A percentile compares a stretch with the other conserved stretches of the same genome.
These are phyloP conservation scores for Pseudozyma sp. DNA, from an alignment of 1,284 basidiomycete genomes.

Conservation along the genomic window DNA sequence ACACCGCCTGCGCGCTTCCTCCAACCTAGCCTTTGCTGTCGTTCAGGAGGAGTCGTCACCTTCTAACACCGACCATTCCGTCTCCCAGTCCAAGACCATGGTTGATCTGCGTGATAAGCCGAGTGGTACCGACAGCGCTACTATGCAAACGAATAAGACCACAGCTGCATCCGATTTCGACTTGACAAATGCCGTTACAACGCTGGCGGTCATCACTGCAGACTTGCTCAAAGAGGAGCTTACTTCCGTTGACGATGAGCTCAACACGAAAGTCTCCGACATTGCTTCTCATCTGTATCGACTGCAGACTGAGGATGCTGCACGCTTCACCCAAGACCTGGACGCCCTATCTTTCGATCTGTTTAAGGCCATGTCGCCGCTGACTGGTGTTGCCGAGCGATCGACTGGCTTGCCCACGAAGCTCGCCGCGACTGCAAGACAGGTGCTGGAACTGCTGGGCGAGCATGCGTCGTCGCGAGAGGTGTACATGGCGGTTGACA, in stretches of 20 bases:
- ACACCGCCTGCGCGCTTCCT: slow-evolving; percentile 41
- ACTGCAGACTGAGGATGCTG: slow-evolving; percentile 19
- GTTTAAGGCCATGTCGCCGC: slow-evolving; percentile 49
- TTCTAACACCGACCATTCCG: slow-evolving; percentile 37
- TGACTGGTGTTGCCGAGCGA: slow-evolving; percentile 34
- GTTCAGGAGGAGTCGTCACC: slow-evolving; percentile 48
- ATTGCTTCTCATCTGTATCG: slow-evolving; percentile 19
- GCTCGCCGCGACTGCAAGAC: slow-evolving; percentile 19
- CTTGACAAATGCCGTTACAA: slow-evolving; percentile 11
- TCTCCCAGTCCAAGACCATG: slow-evolving; percentile 35
- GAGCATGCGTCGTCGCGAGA: slow-evolving; percentile 53
- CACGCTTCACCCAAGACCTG: slow-evolving; percentile 38
- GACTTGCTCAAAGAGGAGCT: slow-evolving; percentile 20
- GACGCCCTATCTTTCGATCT: slow-evolving; percentile 53
- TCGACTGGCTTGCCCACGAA: slow-evolving; percentile 17
- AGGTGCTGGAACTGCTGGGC: slow-evolving; percentile 41
- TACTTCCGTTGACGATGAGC: slow-evolving; percentile 10
- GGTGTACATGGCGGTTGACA: slow-evolving; percentile 58
- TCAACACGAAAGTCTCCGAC: slow-evolving; percentile 17
- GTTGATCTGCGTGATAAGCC: slow-evolving; percentile 25
- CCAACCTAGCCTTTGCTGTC: slow-evolving; percentile 45
- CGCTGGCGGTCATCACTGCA: slow-evolving; percentile 5
- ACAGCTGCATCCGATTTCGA: slow-evolving; percentile 10
- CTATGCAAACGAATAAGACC: not conserved
- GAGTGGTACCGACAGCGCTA: not conserved